A percentile compares a stretch with the other conserved stretches of the same genome.
These are phyloP conservation scores for Tephrocybe rancida DNA, from an alignment of 768 basidiomycete genomes.

Conservation along the genomic window DNA sequence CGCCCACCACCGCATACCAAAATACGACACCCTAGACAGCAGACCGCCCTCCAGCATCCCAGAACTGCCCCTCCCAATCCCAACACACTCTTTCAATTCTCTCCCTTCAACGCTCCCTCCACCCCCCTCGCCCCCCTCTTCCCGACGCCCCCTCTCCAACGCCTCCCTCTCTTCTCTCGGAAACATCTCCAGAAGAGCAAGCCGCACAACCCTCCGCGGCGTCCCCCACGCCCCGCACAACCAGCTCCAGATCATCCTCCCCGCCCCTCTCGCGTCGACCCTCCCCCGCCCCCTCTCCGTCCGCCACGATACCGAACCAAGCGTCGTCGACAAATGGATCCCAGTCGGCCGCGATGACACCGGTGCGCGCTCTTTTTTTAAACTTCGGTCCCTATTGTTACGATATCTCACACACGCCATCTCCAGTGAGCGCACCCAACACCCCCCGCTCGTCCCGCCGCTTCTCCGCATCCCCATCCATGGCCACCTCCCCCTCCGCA, in stretches of 20 bases:
- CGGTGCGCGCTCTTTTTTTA: not conserved
- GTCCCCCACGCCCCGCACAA: constrained; percentile 63
- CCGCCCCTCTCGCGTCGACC: constrained; percentile 58
- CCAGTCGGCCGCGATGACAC: constrained; percentile 19
- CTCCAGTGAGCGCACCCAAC: not conserved
- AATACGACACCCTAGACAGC: constrained; percentile 27
- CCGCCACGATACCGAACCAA: constrained; percentile 16
- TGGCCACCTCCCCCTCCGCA: constrained; percentile 10
- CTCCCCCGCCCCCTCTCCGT: constrained; percentile 20
- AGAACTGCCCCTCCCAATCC: not conserved
- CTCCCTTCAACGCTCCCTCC: constrained; percentile 14
- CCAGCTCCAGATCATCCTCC: constrained; percentile 68
- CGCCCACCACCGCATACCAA: constrained; percentile 57
- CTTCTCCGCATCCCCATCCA: constrained; percentile 1
- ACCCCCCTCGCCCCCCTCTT: constrained; percentile 23
- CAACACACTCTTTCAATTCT: constrained; percentile 13
- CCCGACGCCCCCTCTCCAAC: constrained; percentile 26
- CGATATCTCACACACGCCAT: not conserved
- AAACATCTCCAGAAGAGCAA: constrained; percentile 23
- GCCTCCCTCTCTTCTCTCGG: constrained; percentile 29
- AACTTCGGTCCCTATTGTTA: not conserved
- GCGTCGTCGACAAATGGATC: constrained; percentile 40
- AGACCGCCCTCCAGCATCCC: constrained; percentile 16
- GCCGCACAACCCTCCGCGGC: constrained; percentile 49
- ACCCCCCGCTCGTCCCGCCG: constrained; percentile 8